Conservation (phyloP, 352 stramenopile species). For the Pythium phragmitis region DNA sequence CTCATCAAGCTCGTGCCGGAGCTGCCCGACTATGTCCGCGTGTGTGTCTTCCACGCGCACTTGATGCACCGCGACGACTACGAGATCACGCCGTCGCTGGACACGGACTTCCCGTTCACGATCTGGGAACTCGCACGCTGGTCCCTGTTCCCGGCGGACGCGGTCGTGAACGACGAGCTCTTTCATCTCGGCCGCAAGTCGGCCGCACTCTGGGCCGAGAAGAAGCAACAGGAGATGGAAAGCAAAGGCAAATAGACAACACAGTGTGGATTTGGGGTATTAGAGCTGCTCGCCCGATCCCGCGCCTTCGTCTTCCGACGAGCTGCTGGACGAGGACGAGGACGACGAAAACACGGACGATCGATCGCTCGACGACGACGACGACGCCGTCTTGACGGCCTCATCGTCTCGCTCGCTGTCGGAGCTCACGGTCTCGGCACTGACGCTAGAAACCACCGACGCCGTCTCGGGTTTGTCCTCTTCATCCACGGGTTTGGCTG, state of each 20-base stretch:
- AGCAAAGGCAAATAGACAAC: background rate
- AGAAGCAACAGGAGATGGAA: conserved; percentile 5
- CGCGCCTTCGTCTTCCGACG: conserved; percentile 37
- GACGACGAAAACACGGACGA: conserved; percentile 38
- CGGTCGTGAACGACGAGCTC: conserved; percentile 60
- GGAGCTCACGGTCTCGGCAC: conserved; percentile 19
- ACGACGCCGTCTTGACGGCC: conserved; percentile 40
- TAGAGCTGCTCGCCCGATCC: background rate
- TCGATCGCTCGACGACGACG: conserved; percentile 33
- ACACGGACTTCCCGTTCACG: conserved; percentile 53
- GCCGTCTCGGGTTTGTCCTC: background rate
- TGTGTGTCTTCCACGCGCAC: conserved; percentile 65
- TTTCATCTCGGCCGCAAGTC: conserved; percentile 56
- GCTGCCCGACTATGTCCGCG: conserved; percentile 59
- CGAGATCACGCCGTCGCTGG: conserved; percentile 72
- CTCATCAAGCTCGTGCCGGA: conserved; percentile 70
- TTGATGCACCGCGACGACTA: conserved; percentile 61
- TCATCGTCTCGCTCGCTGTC: conserved; percentile 33
- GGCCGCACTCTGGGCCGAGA: conserved; percentile 47
- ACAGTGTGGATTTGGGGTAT: background rate
- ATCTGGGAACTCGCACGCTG: conserved; percentile 57
- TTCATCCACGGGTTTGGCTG: background rate
- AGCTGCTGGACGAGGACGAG: conserved; percentile 51
- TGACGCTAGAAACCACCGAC: conserved; percentile 10
- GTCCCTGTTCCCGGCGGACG: conserved; percentile 55